Evolutionary conservation across 2,329 filamentous ascomycete species (phyloP), one percentile per base, ranked within the genome.

Genomic region (Calonectria leucothoes): DNA sequence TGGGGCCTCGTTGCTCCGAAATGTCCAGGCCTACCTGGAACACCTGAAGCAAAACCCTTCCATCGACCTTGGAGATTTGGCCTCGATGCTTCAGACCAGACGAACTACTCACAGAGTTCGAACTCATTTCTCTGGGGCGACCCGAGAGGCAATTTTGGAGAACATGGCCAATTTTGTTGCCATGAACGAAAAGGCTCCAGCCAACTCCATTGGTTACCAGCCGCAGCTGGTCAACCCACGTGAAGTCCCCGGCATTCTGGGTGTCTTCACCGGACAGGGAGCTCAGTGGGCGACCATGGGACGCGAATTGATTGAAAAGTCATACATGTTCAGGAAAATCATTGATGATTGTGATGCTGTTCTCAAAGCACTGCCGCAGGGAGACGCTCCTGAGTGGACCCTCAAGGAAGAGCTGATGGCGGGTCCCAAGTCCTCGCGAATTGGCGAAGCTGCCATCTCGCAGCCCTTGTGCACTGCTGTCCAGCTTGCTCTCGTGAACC

Each of bases 201-300:
- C 17, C 8, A 49, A 37, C 51, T 27, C 55, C 17, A 55, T 70
- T 48, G 66, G 71, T 0, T 31, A 70, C 29, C 66, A 70, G 29
- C 49, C 66, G 5, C 66, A 68, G 45, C 63, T 68, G 37, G 66
- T 72, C 37, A 65, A 72, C 63, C 69, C 63, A 15, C 57, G 63
- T 29, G 69, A 71, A 57, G 31, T 66, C 31, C 69, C 69, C 14
- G 69, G 69, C 31, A 25, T 72, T 33, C 57, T 72, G 15, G 72
- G 71, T 29, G 70, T 81, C 29, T 81, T 84, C 69, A 84, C 82
- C 10, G 83, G 83, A 61, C 55, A 61, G 35, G 55, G 55, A 25
- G 55, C 55, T 37, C 55, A 61, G 35, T 61, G 55, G 55, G n/a
- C 55, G 17, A 61, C 55, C 37, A 61, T 61, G 55, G 55, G 55